Conservation (phyloP, 179 eudicot genomes). For the Silene vulgaris region DNA sequence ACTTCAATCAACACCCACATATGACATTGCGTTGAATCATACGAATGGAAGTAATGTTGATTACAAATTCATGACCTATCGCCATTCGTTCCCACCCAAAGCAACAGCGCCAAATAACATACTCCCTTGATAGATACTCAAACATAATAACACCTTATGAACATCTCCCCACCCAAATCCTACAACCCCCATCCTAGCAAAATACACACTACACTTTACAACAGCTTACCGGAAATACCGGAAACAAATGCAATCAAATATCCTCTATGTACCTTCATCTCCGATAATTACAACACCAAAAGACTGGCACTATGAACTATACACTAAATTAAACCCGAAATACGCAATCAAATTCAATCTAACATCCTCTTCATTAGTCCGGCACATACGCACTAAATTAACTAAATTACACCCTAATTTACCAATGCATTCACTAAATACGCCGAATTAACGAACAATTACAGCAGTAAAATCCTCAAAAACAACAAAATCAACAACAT, state of each 20-base stretch:
- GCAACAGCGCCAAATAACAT: not conserved
- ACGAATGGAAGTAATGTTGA: no score
- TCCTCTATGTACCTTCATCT: not conserved
- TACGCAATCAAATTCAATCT: not conserved
- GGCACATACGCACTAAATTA: not conserved
- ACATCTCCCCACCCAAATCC: not conserved
- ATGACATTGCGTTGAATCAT: no score
- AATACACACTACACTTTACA: not conserved
- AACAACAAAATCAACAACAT: not conserved
- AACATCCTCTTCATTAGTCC: not conserved
- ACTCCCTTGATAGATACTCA: not conserved
- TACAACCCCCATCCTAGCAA: not conserved
- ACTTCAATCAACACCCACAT: no score
- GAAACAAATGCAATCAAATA: not conserved
- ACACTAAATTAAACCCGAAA: not conserved
- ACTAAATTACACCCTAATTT: not conserved
- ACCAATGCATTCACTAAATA: not conserved
- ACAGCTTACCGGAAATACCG: not conserved
- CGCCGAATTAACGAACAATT: slow-evolving; percentile 1
- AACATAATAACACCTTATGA: not conserved
- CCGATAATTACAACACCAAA: not conserved
- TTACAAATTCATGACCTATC: no score
- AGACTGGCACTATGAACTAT: not conserved
- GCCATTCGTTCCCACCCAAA: not conserved
- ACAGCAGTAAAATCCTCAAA: not conserved